Evolutionary conservation across 2,329 filamentous ascomycete genomes (phyloP).

Genomic region (Xylaria sp.): DNA sequence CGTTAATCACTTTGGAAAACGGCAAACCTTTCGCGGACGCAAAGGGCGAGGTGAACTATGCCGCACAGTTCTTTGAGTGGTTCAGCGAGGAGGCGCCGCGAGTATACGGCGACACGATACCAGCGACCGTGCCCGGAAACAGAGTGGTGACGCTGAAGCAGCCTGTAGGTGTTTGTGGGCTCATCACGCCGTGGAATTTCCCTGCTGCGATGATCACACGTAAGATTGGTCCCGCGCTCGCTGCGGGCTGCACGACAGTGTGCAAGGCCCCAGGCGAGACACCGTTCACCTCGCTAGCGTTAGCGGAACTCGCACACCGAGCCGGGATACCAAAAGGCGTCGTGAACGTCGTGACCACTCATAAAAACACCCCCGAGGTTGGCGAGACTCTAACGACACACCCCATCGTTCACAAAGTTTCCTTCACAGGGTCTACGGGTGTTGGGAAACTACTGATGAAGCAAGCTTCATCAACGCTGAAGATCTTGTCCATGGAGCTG

Average conservation of each 20-base stretch:
- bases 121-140: conserved; percentile 71
- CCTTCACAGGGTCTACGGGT: conserved; percentile 83
- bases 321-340: conserved; percentile 91
- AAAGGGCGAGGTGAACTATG: conserved; percentile 73
- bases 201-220: conserved; percentile 77
- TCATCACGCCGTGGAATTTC: conserved; percentile 93
- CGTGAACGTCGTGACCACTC: conserved; percentile 83
- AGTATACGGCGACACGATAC: conserved; percentile 76
- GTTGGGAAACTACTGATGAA: conserved; percentile 83
- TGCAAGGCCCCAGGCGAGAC: conserved; percentile 92
- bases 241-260: conserved; percentile 94
- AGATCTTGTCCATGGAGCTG: conserved; percentile 84
- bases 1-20: conserved; percentile 87
- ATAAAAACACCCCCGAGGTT: conserved; percentile 79
- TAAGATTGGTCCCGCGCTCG: conserved; percentile 76
- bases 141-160: conserved; percentile 80
- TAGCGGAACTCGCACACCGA: conserved; percentile 83
- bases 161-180: conserved; percentile 80
- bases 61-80: conserved; percentile 79
- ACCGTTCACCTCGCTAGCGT: conserved; percentile 84
- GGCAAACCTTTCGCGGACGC: conserved; percentile 82
- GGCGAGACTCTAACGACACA: conserved; percentile 78
- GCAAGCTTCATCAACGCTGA: conserved; percentile 82
- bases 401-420: conserved; percentile 82
- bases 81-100: conserved; percentile 80